Percentiles rank a stretch among this genome's conserved stretches.
These are phyloP conservation scores for Globisporangium orthogonon DNA, from an alignment of 352 stramenopile genomes.

Conservation along the genomic window DNA sequence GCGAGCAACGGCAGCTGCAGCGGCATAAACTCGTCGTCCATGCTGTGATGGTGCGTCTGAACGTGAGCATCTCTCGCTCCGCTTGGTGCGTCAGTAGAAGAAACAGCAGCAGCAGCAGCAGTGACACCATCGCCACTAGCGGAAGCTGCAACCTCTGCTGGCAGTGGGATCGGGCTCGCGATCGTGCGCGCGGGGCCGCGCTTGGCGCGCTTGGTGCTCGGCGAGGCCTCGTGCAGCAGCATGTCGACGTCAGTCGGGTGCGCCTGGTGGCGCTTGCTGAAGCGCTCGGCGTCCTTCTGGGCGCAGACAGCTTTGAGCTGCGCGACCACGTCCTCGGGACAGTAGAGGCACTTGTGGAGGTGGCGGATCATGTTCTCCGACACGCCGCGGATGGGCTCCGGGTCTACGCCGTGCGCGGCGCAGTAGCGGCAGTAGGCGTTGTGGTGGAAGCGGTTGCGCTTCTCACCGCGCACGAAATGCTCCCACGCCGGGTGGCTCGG, in stretches of 20 bases:
- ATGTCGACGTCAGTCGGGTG: slow-evolving; percentile 30
- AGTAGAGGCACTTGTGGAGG: slow-evolving; percentile 75
- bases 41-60: not conserved
- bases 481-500: slow-evolving; percentile 73
- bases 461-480: slow-evolving; percentile 68
- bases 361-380: slow-evolving; percentile 84
- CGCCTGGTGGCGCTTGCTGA: slow-evolving; percentile 60
- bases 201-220: slow-evolving; percentile 23
- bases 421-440: slow-evolving; percentile 75
- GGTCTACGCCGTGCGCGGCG: slow-evolving; percentile 39
- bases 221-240: slow-evolving; percentile 23
- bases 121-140: not conserved
- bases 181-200: not conserved
- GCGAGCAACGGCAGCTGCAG: slow-evolving; percentile 33
- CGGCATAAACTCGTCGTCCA: slow-evolving; percentile 39
- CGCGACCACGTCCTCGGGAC: slow-evolving; percentile 53
- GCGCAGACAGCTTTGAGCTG: slow-evolving; percentile 61
- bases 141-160: slow-evolving; percentile 2
- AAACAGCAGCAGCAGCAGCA: no score
- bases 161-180: slow-evolving; percentile 3
- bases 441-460: slow-evolving; percentile 81
- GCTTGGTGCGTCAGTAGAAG: not conserved
- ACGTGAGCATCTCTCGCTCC: not conserved
- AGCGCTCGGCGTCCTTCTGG: slow-evolving; percentile 65
- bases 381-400: slow-evolving; percentile 49